Evolutionary conservation across 768 basidiomycete genomes (phyloP).

Genomic region (Glaciozyma martinii): DNA sequence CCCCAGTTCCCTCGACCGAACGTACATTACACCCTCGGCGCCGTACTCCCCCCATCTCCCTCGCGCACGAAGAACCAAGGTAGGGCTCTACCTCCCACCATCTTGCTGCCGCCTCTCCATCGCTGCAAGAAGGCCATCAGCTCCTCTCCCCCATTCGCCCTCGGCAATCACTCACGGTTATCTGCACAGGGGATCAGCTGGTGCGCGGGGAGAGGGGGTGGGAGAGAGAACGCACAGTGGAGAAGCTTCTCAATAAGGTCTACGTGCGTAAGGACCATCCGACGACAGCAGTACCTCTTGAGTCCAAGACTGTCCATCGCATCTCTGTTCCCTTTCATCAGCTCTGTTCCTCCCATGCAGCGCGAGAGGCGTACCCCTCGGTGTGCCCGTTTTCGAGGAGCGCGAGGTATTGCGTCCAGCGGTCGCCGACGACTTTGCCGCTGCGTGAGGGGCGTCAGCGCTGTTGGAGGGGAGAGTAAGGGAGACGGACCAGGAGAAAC

Average conservation of each 20-base stretch:
- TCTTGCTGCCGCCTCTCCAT: too few relatives aligned
- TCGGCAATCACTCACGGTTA: background rate
- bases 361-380: slow-evolving; percentile 62
- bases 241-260: slow-evolving; percentile 94
- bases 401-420: slow-evolving; percentile 75
- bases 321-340: slow-evolving; percentile 51
- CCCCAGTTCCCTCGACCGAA: too few relatives aligned
- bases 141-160: too few relatives aligned
- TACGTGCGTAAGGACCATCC: slow-evolving; percentile 96
- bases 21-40: too few relatives aligned
- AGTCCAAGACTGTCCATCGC: slow-evolving; percentile 80
- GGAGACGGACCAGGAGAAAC: slow-evolving; percentile 6
- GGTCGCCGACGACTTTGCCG: slow-evolving; percentile 94
- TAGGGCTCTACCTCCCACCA: too few relatives aligned
- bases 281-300: slow-evolving; percentile 88
- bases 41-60: too few relatives aligned
- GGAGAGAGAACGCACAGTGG: slow-evolving; percentile 60
- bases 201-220: background rate
- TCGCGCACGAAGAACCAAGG: too few relatives aligned
- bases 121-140: too few relatives aligned
- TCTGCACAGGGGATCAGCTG: background rate
- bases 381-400: slow-evolving; percentile 67
- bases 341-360: background rate
- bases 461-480: too few relatives aligned
- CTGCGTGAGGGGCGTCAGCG: slow-evolving; percentile 41